A percentile compares a stretch with the other conserved stretches of the same genome.
These are phyloP conservation scores for Neonectria hederae DNA, from an alignment of 2,329 filamentous ascomycete genomes.

Conservation along the genomic window DNA sequence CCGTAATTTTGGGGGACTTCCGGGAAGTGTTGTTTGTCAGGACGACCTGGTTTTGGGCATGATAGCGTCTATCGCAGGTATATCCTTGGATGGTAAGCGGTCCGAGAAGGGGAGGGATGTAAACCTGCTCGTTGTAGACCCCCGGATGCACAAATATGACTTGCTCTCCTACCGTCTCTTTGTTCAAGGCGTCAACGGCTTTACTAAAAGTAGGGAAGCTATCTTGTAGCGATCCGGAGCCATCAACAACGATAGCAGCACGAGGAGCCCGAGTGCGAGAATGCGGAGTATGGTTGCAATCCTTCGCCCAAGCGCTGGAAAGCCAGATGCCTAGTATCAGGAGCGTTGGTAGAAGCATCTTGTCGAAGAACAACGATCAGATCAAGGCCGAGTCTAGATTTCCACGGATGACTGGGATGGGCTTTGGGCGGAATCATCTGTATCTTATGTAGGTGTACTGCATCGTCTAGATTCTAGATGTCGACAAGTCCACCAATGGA, in stretches of 20 bases:
- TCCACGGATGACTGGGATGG: not conserved
- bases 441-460: not conserved
- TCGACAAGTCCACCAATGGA: too few species aligned
- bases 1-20: not conserved
- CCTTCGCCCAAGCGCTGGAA: not conserved
- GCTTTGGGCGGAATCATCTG: not conserved
- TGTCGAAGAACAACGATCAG: not conserved
- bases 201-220: conserved; percentile 1
- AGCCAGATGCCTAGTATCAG: not conserved
- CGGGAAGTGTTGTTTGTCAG: conserved; percentile 4
- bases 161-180: not conserved
- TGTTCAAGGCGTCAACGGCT: not conserved
- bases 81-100: not conserved
- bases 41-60: not conserved
- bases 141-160: conserved; percentile 5
- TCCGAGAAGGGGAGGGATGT: not conserved
- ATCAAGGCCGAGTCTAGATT: not conserved
- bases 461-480: not conserved
- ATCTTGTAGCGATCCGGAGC: not conserved
- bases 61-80: not conserved
- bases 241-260: not conserved
- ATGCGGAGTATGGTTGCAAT: not conserved
- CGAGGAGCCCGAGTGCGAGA: not conserved
- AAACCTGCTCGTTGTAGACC: conserved; percentile 4
- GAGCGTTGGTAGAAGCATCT: not conserved